Base-by-base conservation (phyloP, 2,329 filamentous ascomycete species). In the Diaporthe sp. region DNA sequence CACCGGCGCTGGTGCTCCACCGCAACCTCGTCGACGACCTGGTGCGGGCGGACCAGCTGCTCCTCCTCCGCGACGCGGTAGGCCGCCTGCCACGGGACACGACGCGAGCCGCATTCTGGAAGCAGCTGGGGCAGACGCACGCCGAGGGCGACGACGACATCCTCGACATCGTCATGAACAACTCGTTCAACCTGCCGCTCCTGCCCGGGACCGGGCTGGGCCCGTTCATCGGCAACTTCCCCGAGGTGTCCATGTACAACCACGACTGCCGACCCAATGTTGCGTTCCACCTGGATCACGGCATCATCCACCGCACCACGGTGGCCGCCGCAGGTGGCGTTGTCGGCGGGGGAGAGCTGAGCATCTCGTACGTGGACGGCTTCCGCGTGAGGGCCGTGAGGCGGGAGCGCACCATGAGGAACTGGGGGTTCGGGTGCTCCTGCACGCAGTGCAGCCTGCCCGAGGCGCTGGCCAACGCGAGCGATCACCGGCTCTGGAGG, bases 241-340 rank as follows among this genome's bases (percentile, higher is more conserved):
- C 85, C 0, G 85, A 86, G 74, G 83, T 85, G 0, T 82, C 81
- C 31, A 76, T 84, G 28, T 76, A 85, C 47, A 86, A 87, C 75
- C 85, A 87, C 77, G 85, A 83, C 44, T 87, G 85, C 74, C 84
- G 84, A 71, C 84, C 85, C 1, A 85, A 86, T 76, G 84, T 85
- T 10, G 80, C 79, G 8, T 82, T 81, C 71, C 81, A 84, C 42
- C 79, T 86, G 8, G 83, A 85, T 60, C 65, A 80, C 0, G 76
- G 80, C 25, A 77, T 87, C 4, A 84, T 83, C n/a, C 85, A 86
- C 72, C 81, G 82, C n/a, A 84, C 86, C 0, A 81, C 82, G 58
- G 83, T 82, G 1, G 83, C 82, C 1, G 77, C 84, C 28, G 79
- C 80, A 4, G 81, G 85, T 34, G 76, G 75, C 17, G 31, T 68